Evolutionary conservation across 2,329 filamentous ascomycete species (phyloP).

Genomic region (Pseudocercospora vitis): DNA sequence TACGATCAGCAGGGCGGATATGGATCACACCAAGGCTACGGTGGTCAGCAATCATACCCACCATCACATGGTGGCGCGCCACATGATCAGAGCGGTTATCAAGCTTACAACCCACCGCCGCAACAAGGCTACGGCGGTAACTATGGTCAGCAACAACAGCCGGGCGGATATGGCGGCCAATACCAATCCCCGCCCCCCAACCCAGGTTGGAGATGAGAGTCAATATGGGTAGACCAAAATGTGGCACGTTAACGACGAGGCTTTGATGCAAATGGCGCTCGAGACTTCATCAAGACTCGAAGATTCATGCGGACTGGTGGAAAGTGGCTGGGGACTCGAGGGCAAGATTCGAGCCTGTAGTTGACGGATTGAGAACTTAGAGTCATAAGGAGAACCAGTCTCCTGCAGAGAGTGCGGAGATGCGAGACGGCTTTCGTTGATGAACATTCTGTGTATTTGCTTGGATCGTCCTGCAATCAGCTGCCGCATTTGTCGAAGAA

Average conservation of each 20-base stretch:
- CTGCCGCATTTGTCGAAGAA: not conserved
- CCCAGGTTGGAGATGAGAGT: constrained; percentile 35
- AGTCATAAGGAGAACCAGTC: not conserved
- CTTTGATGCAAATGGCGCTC: no score
- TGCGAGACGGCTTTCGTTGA: not conserved
- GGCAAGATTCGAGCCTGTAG: not conserved
- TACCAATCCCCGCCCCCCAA: constrained; percentile 30
- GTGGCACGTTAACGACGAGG: no score
- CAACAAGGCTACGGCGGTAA: constrained; percentile 25
- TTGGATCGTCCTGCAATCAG: not conserved
- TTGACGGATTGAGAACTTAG: not conserved
- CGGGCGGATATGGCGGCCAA: constrained; percentile 28
- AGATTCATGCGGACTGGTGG: no score
- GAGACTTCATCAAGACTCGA: no score
- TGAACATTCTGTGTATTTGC: not conserved
- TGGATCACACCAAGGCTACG: constrained; percentile 19
- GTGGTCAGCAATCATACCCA: constrained; percentile 23
- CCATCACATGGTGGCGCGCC: constrained; percentile 20
- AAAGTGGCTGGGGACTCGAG: no score
- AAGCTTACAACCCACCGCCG: constrained; percentile 20
- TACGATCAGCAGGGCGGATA: constrained; percentile 19
- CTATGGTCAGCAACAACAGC: constrained; percentile 20
- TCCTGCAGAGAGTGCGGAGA: not conserved
- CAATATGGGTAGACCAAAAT: constrained; percentile 9
- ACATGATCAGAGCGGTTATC: constrained; percentile 27